A percentile compares a stretch with the other conserved stretches of the same genome.
phyloP scores from a whole-genome alignment of 345 rosid genomes.

The Streptanthus diversifolius region DNA sequence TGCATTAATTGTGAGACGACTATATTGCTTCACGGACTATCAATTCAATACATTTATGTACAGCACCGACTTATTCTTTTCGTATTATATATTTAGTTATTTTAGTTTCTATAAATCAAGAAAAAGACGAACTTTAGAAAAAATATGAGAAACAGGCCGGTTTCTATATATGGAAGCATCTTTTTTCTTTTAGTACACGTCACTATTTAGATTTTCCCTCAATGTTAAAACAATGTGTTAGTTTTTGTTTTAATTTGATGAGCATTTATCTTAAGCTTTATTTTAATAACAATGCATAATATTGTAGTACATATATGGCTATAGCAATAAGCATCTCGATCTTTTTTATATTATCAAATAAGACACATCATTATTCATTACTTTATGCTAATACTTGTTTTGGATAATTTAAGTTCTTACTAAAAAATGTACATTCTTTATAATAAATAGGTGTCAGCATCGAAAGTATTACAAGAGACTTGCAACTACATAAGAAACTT shows the following conservation, averaged over 20 bases:
- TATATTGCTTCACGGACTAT: slow-evolving; percentile 27
- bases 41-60: slow-evolving; percentile 30
- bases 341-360: background rate
- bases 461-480: slow-evolving; percentile 91
- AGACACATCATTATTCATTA: background rate
- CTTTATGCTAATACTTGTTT: background rate
- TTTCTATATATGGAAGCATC: slow-evolving; percentile 26
- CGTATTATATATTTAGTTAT: slow-evolving; percentile 7
- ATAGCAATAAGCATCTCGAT: background rate
- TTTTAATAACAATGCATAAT: background rate
- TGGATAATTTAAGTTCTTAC: no score
- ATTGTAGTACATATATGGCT: background rate
- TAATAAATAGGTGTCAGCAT: slow-evolving; percentile 63
- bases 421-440: background rate
- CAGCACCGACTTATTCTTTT: slow-evolving; percentile 25
- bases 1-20: slow-evolving; percentile 27
- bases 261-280: background rate
- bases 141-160: background rate
- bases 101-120: slow-evolving; percentile 17
- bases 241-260: background rate
- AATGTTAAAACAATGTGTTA: background rate
- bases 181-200: slow-evolving; percentile 15
- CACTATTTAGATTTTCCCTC: background rate
- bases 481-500: slow-evolving; percentile 87
- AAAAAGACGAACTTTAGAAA: slow-evolving; percentile 7